These are phyloP conservation scores for Cardamine resedifolia DNA, from an alignment of 345 rosid species.

Conservation along the genomic window DNA sequence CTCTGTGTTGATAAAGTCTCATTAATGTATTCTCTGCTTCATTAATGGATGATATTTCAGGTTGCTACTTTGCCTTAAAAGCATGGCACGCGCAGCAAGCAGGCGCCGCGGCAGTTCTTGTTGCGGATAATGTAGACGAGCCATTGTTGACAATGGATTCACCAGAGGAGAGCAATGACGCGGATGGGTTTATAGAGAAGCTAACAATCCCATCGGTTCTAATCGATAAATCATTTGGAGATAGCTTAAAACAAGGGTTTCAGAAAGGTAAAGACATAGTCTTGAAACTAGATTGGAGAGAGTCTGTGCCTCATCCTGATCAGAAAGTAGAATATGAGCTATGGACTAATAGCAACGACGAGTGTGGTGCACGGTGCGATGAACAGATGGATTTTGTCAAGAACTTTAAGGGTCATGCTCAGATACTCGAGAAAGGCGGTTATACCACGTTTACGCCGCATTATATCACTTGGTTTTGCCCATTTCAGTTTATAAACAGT, in stretches of 20 bases:
- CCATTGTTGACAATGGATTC: constrained; percentile 92
- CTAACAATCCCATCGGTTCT: constrained; percentile 78
- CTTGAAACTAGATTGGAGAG: constrained; percentile 81
- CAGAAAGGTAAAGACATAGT: constrained; percentile 61
- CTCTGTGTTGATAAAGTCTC: neutral
- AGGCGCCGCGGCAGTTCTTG: constrained; percentile 88
- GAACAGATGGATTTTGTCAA: constrained; percentile 90
- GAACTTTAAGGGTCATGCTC: constrained; percentile 88
- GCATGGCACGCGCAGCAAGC: constrained; percentile 87
- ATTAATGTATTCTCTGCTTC: neutral
- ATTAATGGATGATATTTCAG: constrained; percentile 41
- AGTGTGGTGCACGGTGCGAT: constrained; percentile 82
- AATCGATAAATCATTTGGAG: constrained; percentile 67
- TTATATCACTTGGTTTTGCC: constrained; percentile 95
- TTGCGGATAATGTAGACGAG: constrained; percentile 71
- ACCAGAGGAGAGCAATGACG: constrained; percentile 57
- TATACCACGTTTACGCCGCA: constrained; percentile 88
- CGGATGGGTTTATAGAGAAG: constrained; percentile 70
- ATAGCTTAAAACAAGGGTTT: constrained; percentile 64
- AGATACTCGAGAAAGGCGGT: constrained; percentile 82
- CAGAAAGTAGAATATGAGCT: constrained; percentile 89
- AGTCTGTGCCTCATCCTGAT: constrained; percentile 94
- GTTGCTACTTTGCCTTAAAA: constrained; percentile 82
- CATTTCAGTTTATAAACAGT: constrained; percentile 57
- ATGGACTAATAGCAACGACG: constrained; percentile 96